These are phyloP conservation scores for Verticillium nonalfalfae DNA, from an alignment of 2,329 filamentous ascomycete genomes.

Conservation along the genomic window DNA sequence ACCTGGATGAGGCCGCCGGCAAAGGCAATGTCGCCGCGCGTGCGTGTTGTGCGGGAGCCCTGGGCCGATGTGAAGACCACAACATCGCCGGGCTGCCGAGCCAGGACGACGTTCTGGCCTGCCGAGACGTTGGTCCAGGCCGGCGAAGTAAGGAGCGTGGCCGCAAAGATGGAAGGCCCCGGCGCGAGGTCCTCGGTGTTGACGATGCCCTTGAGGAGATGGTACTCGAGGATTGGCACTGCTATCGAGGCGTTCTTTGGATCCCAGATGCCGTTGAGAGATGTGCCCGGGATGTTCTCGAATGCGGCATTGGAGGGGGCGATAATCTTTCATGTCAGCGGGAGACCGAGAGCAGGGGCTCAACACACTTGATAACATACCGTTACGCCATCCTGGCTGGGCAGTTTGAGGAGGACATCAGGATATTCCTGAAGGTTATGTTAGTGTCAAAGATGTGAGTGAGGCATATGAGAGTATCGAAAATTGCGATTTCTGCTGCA, in stretches of 20 bases:
- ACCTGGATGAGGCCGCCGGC: constrained; percentile 44
- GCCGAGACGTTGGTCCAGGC: constrained; percentile 41
- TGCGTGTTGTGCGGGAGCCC: constrained; percentile 34
- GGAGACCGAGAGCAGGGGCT: background rate
- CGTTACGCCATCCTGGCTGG: constrained; percentile 35
- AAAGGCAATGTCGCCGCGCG: constrained; percentile 37
- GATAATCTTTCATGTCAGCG: constrained; percentile 32
- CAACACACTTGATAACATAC: constrained; percentile 19
- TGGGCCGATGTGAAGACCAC: constrained; percentile 31
- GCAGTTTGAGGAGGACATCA: constrained; percentile 35
- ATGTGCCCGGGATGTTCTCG: constrained; percentile 44
- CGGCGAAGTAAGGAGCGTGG: constrained; percentile 34
- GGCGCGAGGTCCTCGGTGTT: constrained; percentile 25
- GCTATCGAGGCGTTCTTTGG: constrained; percentile 36
- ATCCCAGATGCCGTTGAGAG: constrained; percentile 38
- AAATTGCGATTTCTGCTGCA: background rate
- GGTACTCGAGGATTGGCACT: constrained; percentile 51
- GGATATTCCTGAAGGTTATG: constrained; percentile 34
- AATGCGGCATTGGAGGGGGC: constrained; percentile 54
- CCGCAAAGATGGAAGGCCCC: constrained; percentile 30
- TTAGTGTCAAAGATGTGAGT: background rate
- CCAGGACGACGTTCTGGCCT: constrained; percentile 41
- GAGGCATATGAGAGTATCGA: background rate
- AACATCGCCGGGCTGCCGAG: constrained; percentile 32
- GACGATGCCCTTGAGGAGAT: constrained; percentile 50